Evolutionary conservation across 106 monocot species (phyloP).

Genomic region (Allium fistulosum): DNA sequence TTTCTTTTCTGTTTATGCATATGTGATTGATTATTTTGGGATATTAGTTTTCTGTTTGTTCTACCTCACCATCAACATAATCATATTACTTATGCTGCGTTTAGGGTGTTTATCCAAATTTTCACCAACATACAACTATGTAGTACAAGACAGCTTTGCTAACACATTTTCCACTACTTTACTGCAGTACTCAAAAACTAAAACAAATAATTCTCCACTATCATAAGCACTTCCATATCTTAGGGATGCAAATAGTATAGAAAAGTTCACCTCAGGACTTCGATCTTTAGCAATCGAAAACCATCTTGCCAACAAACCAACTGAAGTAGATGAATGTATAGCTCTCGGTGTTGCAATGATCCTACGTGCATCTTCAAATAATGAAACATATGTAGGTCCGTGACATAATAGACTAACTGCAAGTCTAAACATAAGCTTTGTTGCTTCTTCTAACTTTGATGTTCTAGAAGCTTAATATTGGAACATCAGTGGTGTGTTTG

Average conservation of each 20-base stretch:
- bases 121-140: neutral
- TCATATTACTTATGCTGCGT: too few species aligned
- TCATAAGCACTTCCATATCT: conserved; percentile 14
- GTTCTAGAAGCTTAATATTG: conserved; percentile 20
- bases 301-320: neutral
- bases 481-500: conserved; percentile 3
- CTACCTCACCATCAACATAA: too few species aligned
- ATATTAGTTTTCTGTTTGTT: too few species aligned
- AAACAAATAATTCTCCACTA: neutral
- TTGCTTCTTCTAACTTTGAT: neutral
- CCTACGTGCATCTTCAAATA: neutral
- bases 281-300: neutral
- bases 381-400: neutral
- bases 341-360: neutral
- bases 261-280: conserved; percentile 11
- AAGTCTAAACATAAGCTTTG: conserved; percentile 30
- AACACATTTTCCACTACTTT: conserved; percentile 1
- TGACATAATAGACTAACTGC: neutral
- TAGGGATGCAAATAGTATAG: conserved; percentile 13
- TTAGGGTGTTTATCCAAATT: too few species aligned
- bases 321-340: neutral
- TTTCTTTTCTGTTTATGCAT: too few species aligned
- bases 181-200: neutral
- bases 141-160: neutral
- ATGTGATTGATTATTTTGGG: too few species aligned